Evolutionary conservation across 1,139 yeast species (phyloP), one percentile per base, ranked within the genome.

Genomic region (Magnusiomyces suaveolens): DNA sequence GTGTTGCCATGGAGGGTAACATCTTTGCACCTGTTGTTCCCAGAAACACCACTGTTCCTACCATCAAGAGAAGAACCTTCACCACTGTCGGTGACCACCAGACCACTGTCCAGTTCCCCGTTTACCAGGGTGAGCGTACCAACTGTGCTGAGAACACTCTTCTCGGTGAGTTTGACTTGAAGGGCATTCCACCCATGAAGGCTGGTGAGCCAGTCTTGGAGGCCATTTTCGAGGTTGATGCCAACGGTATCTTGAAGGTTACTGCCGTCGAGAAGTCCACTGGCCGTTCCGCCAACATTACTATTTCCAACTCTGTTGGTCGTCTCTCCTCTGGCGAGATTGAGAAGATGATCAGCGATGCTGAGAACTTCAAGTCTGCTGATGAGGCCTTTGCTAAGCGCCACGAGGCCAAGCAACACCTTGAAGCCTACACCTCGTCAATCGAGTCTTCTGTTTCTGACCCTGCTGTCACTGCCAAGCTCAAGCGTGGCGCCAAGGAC

Each of bases 401-500:
- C 77, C 80, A 84, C 67, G 82, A 78, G 52, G 75, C 79, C 65
- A 87, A 87, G 89, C 87, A 87, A 77, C 94, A 85, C 72, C 83
- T 87, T 72, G 96, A 87, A 80, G 84, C 95, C 59, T 87, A 86
- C 75, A 84, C 95, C 69, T 87, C 84, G 84, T 84, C 92, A 58
- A 81, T 87, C 75, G 87, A 87, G 83, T 82, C 84, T 78, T 77
- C 94, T 62, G 76, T 85, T 67, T 75, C 81, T 64, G 96, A 87
- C 73, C 87, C 86, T 71, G 80, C 82, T 75, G 78, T 83, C 79
- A 82, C 97, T 70, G 88, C 97, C 70, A 92, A 92, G 84, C 82
- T 92, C 78, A 92, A 92, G 95, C 87, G 89, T 78, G 88, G 94
- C 74, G 87, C 96, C 69, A 89, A 88, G 87, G 92, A 89, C 80